A percentile compares a stretch with the other conserved stretches of the same genome.
phyloP scores from a whole-genome alignment of 2,329 filamentous ascomycete genomes.

The Passalora sequoiae region DNA sequence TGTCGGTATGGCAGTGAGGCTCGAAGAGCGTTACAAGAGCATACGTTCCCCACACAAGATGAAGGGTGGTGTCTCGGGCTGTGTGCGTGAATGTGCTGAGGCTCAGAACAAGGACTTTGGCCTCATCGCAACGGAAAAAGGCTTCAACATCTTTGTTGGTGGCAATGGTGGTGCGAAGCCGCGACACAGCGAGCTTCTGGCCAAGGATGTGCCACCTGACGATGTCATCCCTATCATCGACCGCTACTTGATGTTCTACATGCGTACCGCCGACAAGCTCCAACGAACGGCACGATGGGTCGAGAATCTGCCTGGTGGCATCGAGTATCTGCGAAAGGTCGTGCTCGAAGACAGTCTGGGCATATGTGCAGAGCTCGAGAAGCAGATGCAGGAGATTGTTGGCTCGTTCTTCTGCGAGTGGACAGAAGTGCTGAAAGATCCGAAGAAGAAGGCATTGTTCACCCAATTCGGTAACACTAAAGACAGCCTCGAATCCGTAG shows the following conservation, averaged over 20 bases:
- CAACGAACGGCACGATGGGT: constrained; percentile 87
- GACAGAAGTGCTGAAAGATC: constrained; percentile 72
- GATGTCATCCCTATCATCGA: constrained; percentile 81
- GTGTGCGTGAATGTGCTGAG: constrained; percentile 88
- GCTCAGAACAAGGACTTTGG: constrained; percentile 93
- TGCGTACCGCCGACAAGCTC: constrained; percentile 83
- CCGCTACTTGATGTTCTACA: constrained; percentile 88
- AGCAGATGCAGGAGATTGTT: constrained; percentile 82
- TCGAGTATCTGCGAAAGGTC: constrained; percentile 76
- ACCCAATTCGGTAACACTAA: constrained; percentile 77
- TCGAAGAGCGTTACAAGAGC: constrained; percentile 89
- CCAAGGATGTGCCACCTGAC: constrained; percentile 77
- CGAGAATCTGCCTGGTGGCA: constrained; percentile 74
- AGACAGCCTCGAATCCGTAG: constrained; percentile 62
- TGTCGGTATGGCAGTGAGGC: constrained; percentile 80
- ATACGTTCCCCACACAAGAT: constrained; percentile 79
- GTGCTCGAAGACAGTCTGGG: constrained; percentile 81
- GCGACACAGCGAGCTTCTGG: constrained; percentile 73
- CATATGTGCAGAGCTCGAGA: constrained; percentile 76
- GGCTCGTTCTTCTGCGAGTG: constrained; percentile 86
- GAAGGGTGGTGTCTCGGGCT: constrained; percentile 84
- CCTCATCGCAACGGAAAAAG: constrained; percentile 85
- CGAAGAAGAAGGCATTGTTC: constrained; percentile 64
- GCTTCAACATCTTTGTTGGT: constrained; percentile 86
- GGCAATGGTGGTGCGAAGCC: constrained; percentile 87